Conservation (phyloP, 2,329 filamentous ascomycete species). For the Aspergillus melleus region DNA sequence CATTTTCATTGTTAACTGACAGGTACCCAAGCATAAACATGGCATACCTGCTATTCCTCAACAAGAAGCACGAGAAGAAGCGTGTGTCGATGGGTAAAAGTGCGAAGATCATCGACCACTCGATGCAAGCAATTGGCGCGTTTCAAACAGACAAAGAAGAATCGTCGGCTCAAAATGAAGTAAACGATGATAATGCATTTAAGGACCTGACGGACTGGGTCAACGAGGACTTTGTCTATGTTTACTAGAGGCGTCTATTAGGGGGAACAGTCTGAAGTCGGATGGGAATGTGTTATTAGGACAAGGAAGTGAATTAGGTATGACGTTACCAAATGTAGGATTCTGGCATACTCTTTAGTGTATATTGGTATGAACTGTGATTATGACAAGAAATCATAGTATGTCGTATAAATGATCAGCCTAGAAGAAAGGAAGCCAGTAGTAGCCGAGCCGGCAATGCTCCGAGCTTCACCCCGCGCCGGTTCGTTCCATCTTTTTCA, state of each 20-base stretch:
- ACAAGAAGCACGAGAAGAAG: constrained; percentile 55
- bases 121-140: constrained; percentile 50
- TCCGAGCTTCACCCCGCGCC: background rate
- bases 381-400: too few species aligned
- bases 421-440: background rate
- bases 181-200: constrained; percentile 51
- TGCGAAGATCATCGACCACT: constrained; percentile 59
- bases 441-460: background rate
- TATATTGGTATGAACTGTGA: too few species aligned
- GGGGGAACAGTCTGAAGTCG: background rate
- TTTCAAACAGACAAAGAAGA: constrained; percentile 30
- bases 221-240: constrained; percentile 66
- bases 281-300: background rate
- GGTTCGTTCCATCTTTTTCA: background rate
- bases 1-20: background rate
- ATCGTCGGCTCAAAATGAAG: constrained; percentile 22
- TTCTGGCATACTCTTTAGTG: background rate
- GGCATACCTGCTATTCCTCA: constrained; percentile 54
- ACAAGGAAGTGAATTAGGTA: background rate
- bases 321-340: background rate
- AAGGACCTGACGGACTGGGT: constrained; percentile 61
- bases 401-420: too few species aligned
- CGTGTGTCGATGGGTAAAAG: constrained; percentile 62
- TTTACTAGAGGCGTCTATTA: constrained; percentile 52
- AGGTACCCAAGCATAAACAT: constrained; percentile 33